A percentile compares a stretch with the other conserved stretches of the same genome.
These are phyloP conservation scores for Syncephalastrum racemosum DNA, from an alignment of 371 early-diverging fungal genomes.

Conservation along the genomic window DNA sequence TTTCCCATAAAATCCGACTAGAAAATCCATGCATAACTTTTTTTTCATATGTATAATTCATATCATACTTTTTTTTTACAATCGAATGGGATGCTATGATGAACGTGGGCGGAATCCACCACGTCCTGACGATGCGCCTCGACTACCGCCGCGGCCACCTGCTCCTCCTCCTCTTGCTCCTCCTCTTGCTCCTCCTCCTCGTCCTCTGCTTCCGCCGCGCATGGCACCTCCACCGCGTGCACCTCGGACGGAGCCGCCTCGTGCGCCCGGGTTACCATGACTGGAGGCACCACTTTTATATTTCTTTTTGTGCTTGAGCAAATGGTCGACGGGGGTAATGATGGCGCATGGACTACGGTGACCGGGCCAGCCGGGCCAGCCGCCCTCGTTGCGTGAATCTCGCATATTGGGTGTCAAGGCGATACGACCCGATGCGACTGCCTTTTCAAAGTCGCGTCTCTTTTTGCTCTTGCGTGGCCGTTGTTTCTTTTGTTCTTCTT, in stretches of 20 bases:
- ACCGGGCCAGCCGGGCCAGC: conserved; percentile 58
- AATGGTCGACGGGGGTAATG: conserved; percentile 16
- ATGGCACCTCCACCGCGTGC: conserved; percentile 4
- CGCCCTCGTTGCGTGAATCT: conserved; percentile 35
- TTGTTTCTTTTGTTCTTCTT: conserved; percentile 11
- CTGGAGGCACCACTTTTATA: neutral
- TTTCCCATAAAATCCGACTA: too few species aligned
- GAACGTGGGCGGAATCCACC: neutral
- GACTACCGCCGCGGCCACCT: too few species aligned
- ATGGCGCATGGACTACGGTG: conserved; percentile 29
- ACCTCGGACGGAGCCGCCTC: too few species aligned
- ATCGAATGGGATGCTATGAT: too few species aligned
- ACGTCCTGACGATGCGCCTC: neutral
- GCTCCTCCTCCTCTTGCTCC: neutral
- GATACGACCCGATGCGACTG: conserved; percentile 30
- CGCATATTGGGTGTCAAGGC: conserved; percentile 33
- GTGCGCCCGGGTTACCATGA: too few species aligned
- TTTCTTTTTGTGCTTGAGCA: conserved; percentile 9
- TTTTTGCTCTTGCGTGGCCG: conserved; percentile 45
- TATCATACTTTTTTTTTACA: too few species aligned
- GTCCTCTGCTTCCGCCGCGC: neutral
- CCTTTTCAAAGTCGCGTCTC: conserved; percentile 44
- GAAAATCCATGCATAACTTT: too few species aligned
- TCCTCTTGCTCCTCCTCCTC: conserved; percentile 1
- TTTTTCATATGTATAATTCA: too few species aligned